Conservation (phyloP, 2,329 filamentous ascomycete species). For the Dendryphion nanum region DNA sequence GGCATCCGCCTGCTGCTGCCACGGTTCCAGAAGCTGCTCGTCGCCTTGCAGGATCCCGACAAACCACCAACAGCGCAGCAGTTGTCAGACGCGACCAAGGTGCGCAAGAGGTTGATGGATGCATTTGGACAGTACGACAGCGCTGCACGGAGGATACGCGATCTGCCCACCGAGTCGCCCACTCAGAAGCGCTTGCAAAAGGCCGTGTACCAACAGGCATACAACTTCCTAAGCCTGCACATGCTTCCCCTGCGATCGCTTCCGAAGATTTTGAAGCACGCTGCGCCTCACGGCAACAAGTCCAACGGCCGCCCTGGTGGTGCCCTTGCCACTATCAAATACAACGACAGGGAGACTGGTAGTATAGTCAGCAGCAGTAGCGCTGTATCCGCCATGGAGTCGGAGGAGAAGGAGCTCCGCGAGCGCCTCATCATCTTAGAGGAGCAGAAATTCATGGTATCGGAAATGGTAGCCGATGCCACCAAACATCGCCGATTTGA, state of each 20-base stretch:
- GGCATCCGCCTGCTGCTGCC: constrained; percentile 81
- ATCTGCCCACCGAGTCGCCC: constrained; percentile 69
- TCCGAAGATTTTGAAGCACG: constrained; percentile 53
- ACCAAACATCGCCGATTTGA: constrained; percentile 78
- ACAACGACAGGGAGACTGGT: constrained; percentile 52
- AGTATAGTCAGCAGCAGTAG: constrained; percentile 57
- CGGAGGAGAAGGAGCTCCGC: constrained; percentile 77
- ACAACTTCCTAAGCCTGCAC: constrained; percentile 79
- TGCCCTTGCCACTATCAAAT: constrained; percentile 60
- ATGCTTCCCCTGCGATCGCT: constrained; percentile 75
- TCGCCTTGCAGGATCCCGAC: constrained; percentile 70
- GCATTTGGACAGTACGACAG: constrained; percentile 85
- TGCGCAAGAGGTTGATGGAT: constrained; percentile 85
- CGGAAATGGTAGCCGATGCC: constrained; percentile 78
- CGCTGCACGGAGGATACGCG: constrained; percentile 76
- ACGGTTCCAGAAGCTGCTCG: constrained; percentile 75
- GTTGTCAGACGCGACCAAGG: constrained; percentile 81
- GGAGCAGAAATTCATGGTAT: constrained; percentile 87
- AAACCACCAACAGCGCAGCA: constrained; percentile 66
- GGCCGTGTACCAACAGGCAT: constrained; percentile 78
- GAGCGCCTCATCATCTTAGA: constrained; percentile 82
- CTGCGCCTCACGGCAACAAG: constrained; percentile 49
- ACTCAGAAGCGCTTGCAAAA: constrained; percentile 75
- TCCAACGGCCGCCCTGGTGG: constrained; percentile 35
- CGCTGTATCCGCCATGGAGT: constrained; percentile 67